Base-by-base conservation (phyloP, 1,284 basidiomycete species). In the Hortiboletus rubellus region DNA sequence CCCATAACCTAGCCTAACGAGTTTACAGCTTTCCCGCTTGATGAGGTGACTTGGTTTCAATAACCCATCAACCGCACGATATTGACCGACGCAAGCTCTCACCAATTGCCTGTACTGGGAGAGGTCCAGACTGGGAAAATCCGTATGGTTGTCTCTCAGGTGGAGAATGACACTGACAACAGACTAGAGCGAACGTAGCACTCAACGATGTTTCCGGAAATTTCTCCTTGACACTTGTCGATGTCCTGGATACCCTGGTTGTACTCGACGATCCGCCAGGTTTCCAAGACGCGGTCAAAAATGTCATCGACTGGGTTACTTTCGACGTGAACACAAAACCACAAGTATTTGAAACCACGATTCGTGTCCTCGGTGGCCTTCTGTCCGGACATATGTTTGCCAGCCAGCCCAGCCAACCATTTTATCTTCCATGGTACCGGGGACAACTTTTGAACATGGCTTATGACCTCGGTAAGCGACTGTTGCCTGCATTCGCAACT, bases 271-370 rank as follows among this genome's bases (percentile, higher is more conserved):
- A 95, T 69, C 79, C 77, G 24, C 68, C 75, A 52, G 89, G 86
- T 6, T 95, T 95, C 68, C 87, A 92, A 64, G 77, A 75, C 30
- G 91, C 89, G 8, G 87, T 94, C 52, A 82, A 80, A 55, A 83
- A 90, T 61, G 81, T 89, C 52, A 89, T 94, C 56, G 72, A 86
- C 54, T 85, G 82, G 78, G 91, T 95, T 45, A 87, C 85, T 3
- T 95, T 94, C 67, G 87, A 95, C 66, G 89, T 94, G 59, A 88
- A 95, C 72, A 92, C 92, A 34, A 91, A 86, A 74, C 92, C 92
- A 38, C 95, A 98, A 79, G 87, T 94, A 5, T 95, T 95, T 67
- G 92, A 95, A 76, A 91, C 90, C 17, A 96, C 91, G 3, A 96
- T 96, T 59, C 85, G 93, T 36, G 91, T 92, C 3, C 77, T 98